Conservation (phyloP, 1,284 basidiomycete species). For the Cystobasidiaceae sp. region DNA sequence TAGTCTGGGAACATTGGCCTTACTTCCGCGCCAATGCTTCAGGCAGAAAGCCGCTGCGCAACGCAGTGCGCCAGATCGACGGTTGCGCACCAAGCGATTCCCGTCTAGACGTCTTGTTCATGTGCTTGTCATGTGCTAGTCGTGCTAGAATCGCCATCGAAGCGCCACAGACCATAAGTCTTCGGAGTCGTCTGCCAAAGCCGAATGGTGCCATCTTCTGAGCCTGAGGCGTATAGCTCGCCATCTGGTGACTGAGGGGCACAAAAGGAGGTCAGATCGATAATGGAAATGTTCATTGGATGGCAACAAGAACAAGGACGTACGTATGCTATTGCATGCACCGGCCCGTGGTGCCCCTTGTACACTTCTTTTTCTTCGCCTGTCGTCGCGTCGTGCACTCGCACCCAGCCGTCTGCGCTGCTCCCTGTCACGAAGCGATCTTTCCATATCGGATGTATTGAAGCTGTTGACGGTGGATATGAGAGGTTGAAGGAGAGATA, state of each 20-base stretch:
- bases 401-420: conserved; percentile 87
- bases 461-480: conserved; percentile 11
- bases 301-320: too few relatives aligned
- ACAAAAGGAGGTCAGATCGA: conserved; percentile 58
- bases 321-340: conserved; percentile 53
- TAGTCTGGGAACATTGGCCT: too few relatives aligned
- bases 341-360: conserved; percentile 96
- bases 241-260: conserved; percentile 95
- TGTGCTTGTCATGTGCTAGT: background rate
- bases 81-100: too few relatives aligned
- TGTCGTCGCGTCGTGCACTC: conserved; percentile 77
- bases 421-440: conserved; percentile 93
- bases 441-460: conserved; percentile 68
- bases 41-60: too few relatives aligned
- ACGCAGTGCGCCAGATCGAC: too few relatives aligned
- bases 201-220: conserved; percentile 80
- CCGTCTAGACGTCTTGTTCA: too few relatives aligned
- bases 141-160: conserved; percentile 3
- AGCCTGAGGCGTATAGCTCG: conserved; percentile 95
- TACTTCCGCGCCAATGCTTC: too few relatives aligned
- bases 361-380: conserved; percentile 84
- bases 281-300: background rate
- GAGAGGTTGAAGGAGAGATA: conserved; percentile 48
- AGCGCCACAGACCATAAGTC: conserved; percentile 77
- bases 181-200: conserved; percentile 95